Evolutionary conservation across 2,329 filamentous ascomycete genomes (phyloP), one percentile per base, ranked within the genome.

Genomic region (Pseudogymnoascus sp.): DNA sequence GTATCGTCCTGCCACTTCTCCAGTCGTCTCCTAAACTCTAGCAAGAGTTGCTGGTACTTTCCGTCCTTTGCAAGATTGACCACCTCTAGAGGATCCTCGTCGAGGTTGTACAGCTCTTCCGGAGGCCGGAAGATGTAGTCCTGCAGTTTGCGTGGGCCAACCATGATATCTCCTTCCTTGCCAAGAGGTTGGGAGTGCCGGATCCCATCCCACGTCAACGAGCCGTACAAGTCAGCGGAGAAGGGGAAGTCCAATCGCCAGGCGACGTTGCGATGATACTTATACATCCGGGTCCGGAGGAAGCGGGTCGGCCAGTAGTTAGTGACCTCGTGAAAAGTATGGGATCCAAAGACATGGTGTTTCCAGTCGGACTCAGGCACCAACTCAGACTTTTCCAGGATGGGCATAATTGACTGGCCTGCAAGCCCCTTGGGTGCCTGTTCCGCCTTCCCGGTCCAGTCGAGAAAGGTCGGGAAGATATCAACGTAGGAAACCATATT

Each of bases 291-390:
- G 2, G 70, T 75, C 16, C 79, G 77, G 38, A 82, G 70, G 66
- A 75, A 78, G 11, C 79, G 74, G 1, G 79, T 82, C 0, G 81
- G 79, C 74, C 76, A 82, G 70, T 81, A 82, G 65, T 81, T 81
- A 5, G 75, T 75, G 3, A 79, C 71, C 64, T 82, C 79, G 63
- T 82, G 79, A 67, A 81, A 82, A 1, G 81, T 82, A 67, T 82
- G 80, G 0, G 78, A 81, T 14, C 80, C 79, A 64, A 78, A 81
- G 6, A 82, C 76, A 11, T 76, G 72, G 19, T 73, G 65, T 68
- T 72, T 71, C 3, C 66, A 67, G 1, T 69, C 53, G 14, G 73
- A 62, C 0, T 66, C 38, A 3, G 37, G 37, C n/a, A 40, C 33
- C 10, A 37, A 37, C 2, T 66, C 14, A 7, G 56, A 40, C 0